phyloP scores from a whole-genome alignment of 768 basidiomycete species.

The Tulasnella sp. region DNA sequence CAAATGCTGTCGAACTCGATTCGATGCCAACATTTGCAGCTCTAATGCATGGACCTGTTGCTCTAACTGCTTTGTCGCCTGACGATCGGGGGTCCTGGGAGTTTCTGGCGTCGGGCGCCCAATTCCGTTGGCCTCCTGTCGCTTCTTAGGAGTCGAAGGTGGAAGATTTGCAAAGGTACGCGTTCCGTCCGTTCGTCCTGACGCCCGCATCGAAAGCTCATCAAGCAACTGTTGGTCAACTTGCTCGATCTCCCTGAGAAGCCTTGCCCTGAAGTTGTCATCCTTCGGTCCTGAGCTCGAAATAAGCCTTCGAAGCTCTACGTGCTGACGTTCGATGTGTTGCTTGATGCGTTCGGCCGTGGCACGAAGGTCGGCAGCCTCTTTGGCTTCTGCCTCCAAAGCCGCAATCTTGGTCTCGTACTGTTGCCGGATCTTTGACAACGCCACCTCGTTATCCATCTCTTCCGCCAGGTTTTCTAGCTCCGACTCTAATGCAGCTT shows the following conservation, averaged over 20 bases:
- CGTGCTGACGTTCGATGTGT: conserved; percentile 54
- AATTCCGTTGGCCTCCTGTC: conserved; percentile 24
- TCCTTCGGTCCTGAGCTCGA: conserved; percentile 46
- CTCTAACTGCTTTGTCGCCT: conserved; percentile 35
- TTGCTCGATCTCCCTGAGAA: conserved; percentile 51
- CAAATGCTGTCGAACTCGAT: conserved; percentile 52
- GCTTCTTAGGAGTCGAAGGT: conserved; percentile 32
- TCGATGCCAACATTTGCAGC: conserved; percentile 55
- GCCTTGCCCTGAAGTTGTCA: conserved; percentile 45
- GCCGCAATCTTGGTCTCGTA: conserved; percentile 52
- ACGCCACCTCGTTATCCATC: conserved; percentile 38
- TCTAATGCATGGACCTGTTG: conserved; percentile 59
- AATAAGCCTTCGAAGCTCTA: conserved; percentile 59
- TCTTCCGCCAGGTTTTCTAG: conserved; percentile 56
- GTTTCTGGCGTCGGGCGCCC: conserved; percentile 26
- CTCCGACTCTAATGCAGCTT: conserved; percentile 54
- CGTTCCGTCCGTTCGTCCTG: conserved; percentile 22
- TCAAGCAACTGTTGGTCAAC: conserved; percentile 46
- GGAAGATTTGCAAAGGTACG: conserved; percentile 34
- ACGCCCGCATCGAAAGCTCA: conserved; percentile 29
- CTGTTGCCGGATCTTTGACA: conserved; percentile 50
- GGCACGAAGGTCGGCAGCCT: conserved; percentile 39
- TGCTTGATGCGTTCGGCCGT: conserved; percentile 47
- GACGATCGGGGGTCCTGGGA: conserved; percentile 27
- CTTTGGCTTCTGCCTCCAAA: conserved; percentile 49